Evolutionary conservation across 768 basidiomycete genomes (phyloP).

Genomic region (Roridomyces roridus): DNA sequence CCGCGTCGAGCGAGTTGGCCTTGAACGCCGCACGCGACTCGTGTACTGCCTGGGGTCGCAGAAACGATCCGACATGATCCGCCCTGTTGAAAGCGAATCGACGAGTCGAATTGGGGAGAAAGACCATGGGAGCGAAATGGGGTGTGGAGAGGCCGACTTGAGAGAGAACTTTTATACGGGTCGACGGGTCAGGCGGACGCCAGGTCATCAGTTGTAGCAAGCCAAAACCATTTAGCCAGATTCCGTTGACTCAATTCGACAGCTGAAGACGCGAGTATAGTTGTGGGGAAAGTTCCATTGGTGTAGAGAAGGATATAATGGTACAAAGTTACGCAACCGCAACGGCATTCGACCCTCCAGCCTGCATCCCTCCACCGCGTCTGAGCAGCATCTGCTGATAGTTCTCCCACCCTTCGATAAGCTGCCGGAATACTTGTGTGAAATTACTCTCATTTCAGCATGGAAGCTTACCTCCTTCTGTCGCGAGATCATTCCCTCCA

Average conservation of each 20-base stretch:
- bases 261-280: background rate
- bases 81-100: conserved; percentile 24
- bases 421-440: conserved; percentile 39
- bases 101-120: conserved; percentile 17
- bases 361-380: conserved; percentile 37
- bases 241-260: background rate
- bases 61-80: conserved; percentile 48
- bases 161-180: conserved; percentile 12
- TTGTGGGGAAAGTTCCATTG: background rate
- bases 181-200: conserved; percentile 21
- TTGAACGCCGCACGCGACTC: conserved; percentile 39
- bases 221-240: conserved; percentile 24
- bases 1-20: conserved; percentile 32
- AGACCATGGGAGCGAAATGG: conserved; percentile 2
- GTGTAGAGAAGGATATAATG: background rate
- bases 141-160: background rate
- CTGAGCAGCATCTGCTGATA: conserved; percentile 79
- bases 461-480: conserved; percentile 75
- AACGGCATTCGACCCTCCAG: conserved; percentile 5
- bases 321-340: conserved; percentile 13
- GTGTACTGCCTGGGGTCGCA: conserved; percentile 40
- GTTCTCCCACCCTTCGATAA: conserved; percentile 81
- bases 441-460: conserved; percentile 4
- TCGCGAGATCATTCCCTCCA: conserved; percentile 84
- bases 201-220: conserved; percentile 6